Evolutionary conservation across 371 early-diverging fungal species (phyloP), one percentile per base, ranked within the genome.

Genomic region (Mucor indicus): DNA sequence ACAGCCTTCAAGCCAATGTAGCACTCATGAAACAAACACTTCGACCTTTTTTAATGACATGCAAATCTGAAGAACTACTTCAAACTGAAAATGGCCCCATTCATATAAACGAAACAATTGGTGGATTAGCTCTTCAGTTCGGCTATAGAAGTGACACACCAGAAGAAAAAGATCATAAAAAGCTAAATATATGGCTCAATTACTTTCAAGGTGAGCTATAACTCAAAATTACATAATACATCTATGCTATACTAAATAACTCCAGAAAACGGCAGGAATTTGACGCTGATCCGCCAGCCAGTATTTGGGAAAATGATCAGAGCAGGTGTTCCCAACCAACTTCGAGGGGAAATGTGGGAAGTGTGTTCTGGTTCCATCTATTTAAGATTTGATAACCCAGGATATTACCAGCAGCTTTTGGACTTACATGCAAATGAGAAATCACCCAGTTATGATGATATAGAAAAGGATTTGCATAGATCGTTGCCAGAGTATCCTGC

Each of bases 301-400:
- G 87, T 85, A 19, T 95, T 95, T 69, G 74, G 82, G 20, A 87
- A 89, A 44, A 78, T 97, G 29, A 85, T 96, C 9, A 85, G 95
- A 19, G 83, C 91, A 2, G 98, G 98, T 12, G 65, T 97, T 35
- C 95, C 98, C 4, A 93, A 93, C 63, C 64, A 72, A 13, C 69
- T 97, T 37, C 86, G 98, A 16, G 96, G 96, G 13, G 98, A 98
- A 67, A 77, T 96, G 11, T 98, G 98, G 96, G 98, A 97, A 65
- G 62, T 90, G n/a, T 88, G 91, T 55, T 88, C 88, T 27, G 98
- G 98, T 2, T 82, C 96, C 3, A 85, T 96, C 37, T 91, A 84
- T 38, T 79, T 89, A 50, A 78, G 98, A 17, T 91, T 87, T 59
- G 80, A 86, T 66, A 85, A 93, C 56, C 77, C 79, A 22, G 93